Base-by-base conservation (phyloP, 2,329 filamentous ascomycete species). In the Botrytis porri region DNA sequence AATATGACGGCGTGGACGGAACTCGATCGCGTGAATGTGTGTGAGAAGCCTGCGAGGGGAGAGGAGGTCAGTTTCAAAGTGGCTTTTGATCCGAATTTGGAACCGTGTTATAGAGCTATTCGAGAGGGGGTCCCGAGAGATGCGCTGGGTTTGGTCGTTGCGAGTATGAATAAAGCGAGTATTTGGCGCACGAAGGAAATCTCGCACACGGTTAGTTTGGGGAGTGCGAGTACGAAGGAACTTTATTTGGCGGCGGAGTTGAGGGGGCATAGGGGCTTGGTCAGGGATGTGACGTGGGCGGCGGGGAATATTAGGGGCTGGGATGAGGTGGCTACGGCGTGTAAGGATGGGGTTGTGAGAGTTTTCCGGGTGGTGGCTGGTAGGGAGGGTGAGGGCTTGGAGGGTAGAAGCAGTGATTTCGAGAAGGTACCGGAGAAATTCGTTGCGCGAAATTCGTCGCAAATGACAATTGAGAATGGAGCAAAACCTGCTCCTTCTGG, bases 231-330 rank as follows among this genome's bases (percentile, higher is more conserved):
- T 80, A 84, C 87, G 71, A 92, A 93, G 75, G 92, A 93, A 74
- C 97, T 98, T 80, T 97, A 97, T 81, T 88, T 93, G 12, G 94
- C 94, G 0, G 90, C 91, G 32, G 92, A 94, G 79, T 84, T 98
- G 25, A 85, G 86, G 43, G 90, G 90, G 2, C 93, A 97, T 78
- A 86, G 88, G 12, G 90, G 91, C 0, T 86, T 98, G 57, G 92
- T 98, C 10, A 88, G 95, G 65, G 95, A 98, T 81, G 88, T 98
- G 1, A 91, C 93, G 3, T 99, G 96, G 96, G 94, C 95, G 1
- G 92, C 94, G 65, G 95, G 94, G 20, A 97, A 94, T 76, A 94
- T 97, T 78, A 86, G 95, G 57, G 95, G 95, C 1, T 95, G 93
- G 81, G 96, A 99, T 81, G 88, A 95, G 73, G 88, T 98, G 77